Evolutionary conservation across 2,329 filamentous ascomycete genomes (phyloP).

Genomic region (Ambrosiella xylebori): DNA sequence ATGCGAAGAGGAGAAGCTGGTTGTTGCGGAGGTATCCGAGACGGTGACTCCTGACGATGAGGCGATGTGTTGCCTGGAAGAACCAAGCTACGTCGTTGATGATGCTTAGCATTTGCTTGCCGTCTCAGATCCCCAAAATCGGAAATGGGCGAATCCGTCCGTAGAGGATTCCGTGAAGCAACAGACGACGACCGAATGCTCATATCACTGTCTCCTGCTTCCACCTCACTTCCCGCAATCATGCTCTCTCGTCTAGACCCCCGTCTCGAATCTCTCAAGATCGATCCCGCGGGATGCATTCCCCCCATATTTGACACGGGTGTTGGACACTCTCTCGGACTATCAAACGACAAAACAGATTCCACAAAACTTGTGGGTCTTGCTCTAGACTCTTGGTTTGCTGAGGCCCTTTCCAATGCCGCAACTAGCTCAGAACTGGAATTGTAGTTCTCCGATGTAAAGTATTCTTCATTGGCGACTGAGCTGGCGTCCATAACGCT

Average conservation of each 20-base stretch:
- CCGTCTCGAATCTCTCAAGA: slow-evolving; percentile 46
- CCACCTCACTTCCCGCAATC: slow-evolving; percentile 52
- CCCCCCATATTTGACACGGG: slow-evolving; percentile 62
- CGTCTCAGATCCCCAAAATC: slow-evolving; percentile 63
- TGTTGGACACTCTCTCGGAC: slow-evolving; percentile 78
- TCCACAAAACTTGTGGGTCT: slow-evolving; percentile 38
- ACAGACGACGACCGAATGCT: slow-evolving; percentile 69
- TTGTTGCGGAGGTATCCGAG: slow-evolving; percentile 38
- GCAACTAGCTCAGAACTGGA: slow-evolving; percentile 37
- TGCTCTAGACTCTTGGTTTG: slow-evolving; percentile 30
- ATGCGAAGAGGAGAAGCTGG: slow-evolving; percentile 78
- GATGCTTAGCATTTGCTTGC: slow-evolving; percentile 61
- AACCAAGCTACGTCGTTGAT: slow-evolving; percentile 74
- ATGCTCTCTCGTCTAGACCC: slow-evolving; percentile 32
- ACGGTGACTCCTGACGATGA: slow-evolving; percentile 76
- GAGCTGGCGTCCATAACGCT: slow-evolving; percentile 18
- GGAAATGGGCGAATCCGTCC: slow-evolving; percentile 80
- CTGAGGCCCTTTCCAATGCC: slow-evolving; percentile 31
- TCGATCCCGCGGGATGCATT: slow-evolving; percentile 2
- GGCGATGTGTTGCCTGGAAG: slow-evolving; percentile 64
- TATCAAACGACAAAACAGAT: slow-evolving; percentile 65
- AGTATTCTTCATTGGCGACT: slow-evolving; percentile 31
- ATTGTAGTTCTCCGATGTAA: slow-evolving; percentile 34
- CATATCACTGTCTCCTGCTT: slow-evolving; percentile 71
- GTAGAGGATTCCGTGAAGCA: slow-evolving; percentile 45